Evolutionary conservation across 345 rosid species (phyloP).

Genomic region (rapeseed (Brassica napus)): DNA sequence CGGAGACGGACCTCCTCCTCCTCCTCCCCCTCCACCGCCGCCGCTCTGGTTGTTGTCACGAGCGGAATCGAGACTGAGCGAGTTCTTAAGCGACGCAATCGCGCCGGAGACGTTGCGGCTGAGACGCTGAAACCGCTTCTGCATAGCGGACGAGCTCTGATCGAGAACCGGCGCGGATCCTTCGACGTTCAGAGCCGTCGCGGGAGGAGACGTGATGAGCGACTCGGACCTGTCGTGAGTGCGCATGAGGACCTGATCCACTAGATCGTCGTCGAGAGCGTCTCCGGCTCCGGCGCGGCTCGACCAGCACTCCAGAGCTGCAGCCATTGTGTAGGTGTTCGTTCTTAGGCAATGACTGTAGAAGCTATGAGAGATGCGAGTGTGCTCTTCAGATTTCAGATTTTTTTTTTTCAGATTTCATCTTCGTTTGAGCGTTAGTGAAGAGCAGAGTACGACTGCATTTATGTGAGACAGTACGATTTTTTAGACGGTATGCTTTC

Average conservation of each 20-base stretch:
- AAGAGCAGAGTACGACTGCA: slow-evolving; percentile 16
- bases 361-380: background rate
- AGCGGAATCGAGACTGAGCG: slow-evolving; percentile 73
- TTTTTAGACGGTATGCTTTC: slow-evolving; percentile 1
- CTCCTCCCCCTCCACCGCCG: background rate
- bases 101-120: slow-evolving; percentile 88
- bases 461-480: slow-evolving; percentile 27
- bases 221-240: slow-evolving; percentile 77
- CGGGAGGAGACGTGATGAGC: slow-evolving; percentile 17
- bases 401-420: slow-evolving; percentile 10
- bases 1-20: slow-evolving; percentile 23
- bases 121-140: slow-evolving; percentile 76
- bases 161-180: slow-evolving; percentile 32
- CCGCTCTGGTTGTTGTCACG: slow-evolving; percentile 41
- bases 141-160: slow-evolving; percentile 59
- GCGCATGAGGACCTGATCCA: slow-evolving; percentile 93
- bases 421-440: slow-evolving; percentile 23
- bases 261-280: slow-evolving; percentile 76
- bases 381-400: slow-evolving; percentile 32
- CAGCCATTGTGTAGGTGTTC: slow-evolving; percentile 55
- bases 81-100: slow-evolving; percentile 81
- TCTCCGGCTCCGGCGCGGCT: slow-evolving; percentile 56
- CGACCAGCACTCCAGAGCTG: slow-evolving; percentile 98
- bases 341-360: background rate
- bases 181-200: slow-evolving; percentile 14